A percentile compares a stretch with the other conserved stretches of the same genome.
These are phyloP conservation scores for Aureobasidium lini DNA, from an alignment of 2,329 filamentous ascomycete species.

Conservation along the genomic window DNA sequence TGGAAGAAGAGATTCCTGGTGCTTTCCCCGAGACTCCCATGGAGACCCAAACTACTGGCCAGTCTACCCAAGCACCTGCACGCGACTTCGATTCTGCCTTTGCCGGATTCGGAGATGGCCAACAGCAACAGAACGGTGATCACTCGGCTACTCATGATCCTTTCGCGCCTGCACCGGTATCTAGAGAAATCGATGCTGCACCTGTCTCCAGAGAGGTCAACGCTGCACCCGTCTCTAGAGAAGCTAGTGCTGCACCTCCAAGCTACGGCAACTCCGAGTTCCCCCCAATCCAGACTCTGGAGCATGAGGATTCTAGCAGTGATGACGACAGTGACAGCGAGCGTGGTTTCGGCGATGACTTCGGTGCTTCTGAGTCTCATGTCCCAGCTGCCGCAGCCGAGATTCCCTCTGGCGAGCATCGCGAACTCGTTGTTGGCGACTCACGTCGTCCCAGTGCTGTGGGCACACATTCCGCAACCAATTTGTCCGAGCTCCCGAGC, in stretches of 20 bases:
- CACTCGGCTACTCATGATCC: conserved; percentile 19
- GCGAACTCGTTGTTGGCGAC: neutral
- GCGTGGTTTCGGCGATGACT: conserved; percentile 84
- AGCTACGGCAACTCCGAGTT: conserved; percentile 54
- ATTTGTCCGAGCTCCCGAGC: conserved; percentile 38
- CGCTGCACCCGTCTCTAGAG: conserved; percentile 28
- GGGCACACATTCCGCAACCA: conserved; percentile 29
- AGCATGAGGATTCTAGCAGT: conserved; percentile 59
- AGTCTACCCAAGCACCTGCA: neutral
- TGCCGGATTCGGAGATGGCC: conserved; percentile 56
- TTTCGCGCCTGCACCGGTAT: conserved; percentile 33
- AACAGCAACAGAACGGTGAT: conserved; percentile 19
- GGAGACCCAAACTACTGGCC: conserved; percentile 6
- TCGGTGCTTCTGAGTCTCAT: conserved; percentile 55
- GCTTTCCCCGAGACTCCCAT: conserved; percentile 43
- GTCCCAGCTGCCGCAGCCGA: conserved; percentile 14
- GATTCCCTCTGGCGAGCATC: neutral
- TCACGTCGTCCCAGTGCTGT: neutral
- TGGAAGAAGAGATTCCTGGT: conserved; percentile 37
- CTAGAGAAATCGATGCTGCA: conserved; percentile 29
- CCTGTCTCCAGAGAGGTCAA: conserved; percentile 30
- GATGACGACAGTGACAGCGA: conserved; percentile 72
- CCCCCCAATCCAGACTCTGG: conserved; percentile 83
- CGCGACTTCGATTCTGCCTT: conserved; percentile 80
- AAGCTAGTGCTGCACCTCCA: neutral